Evolutionary conservation across 2,329 filamentous ascomycete genomes (phyloP).

Genomic region (Venturia nashicola): DNA sequence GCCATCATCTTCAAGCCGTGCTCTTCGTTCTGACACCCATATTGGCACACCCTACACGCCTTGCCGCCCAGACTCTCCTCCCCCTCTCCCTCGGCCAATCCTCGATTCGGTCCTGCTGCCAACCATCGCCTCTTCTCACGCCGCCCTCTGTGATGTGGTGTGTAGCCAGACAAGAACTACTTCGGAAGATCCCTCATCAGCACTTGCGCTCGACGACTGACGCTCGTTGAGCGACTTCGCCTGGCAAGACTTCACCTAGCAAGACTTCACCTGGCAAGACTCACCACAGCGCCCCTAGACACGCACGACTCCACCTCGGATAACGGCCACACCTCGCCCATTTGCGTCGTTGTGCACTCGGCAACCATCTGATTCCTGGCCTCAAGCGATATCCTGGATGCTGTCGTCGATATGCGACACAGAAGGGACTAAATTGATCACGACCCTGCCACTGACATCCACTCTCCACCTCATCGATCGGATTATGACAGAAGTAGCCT

Average conservation of each 20-base stretch:
- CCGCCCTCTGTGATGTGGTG: slow-evolving; percentile 1
- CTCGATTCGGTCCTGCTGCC: not conserved
- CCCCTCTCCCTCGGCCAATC: slow-evolving; percentile 1
- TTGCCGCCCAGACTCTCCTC: not conserved
- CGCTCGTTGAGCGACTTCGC: not conserved
- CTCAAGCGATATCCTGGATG: slow-evolving; percentile 4
- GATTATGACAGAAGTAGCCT: slow-evolving; percentile 32
- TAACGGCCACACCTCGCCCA: not conserved
- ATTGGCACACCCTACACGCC: not conserved
- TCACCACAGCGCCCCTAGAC: slow-evolving; percentile 1
- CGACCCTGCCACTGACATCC: slow-evolving; percentile 22
- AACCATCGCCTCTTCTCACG: not conserved
- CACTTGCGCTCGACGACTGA: slow-evolving; percentile 1
- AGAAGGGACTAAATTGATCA: slow-evolving; percentile 1
- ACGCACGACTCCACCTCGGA: not conserved
- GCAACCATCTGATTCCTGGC: not conserved
- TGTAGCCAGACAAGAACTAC: not conserved
- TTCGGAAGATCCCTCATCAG: not conserved
- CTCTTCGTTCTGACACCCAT: slow-evolving; percentile 5
- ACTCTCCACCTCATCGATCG: slow-evolving; percentile 18
- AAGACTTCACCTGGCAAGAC: not conserved
- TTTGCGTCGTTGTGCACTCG: not conserved
- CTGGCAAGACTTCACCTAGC: not conserved
- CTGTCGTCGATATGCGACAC: slow-evolving; percentile 10
- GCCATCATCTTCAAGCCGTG: not conserved